Evolutionary conservation across 352 stramenopile genomes (phyloP).

Genomic region (Phytophthora europaea): DNA sequence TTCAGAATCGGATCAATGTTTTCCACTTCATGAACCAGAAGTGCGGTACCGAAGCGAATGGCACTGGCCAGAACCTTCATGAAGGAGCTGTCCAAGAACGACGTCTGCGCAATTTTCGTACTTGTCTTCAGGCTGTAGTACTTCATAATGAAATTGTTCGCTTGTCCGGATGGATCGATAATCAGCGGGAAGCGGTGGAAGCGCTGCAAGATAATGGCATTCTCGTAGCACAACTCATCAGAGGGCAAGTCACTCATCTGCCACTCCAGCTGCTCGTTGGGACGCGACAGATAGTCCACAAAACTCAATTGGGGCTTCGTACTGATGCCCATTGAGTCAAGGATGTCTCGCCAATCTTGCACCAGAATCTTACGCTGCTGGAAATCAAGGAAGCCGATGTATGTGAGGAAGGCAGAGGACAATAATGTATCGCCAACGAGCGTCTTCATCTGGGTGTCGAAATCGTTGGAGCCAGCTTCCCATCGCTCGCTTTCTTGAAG

Average conservation of each 20-base stretch:
- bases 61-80: constrained; percentile 99
- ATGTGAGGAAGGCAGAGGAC: constrained; percentile 98
- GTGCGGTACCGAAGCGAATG: constrained; percentile 99
- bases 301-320: constrained; percentile 89
- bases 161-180: constrained; percentile 98
- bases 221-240: constrained; percentile 99
- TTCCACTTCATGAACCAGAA: constrained; percentile 99
- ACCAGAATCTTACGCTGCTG: constrained; percentile 96
- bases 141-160: constrained; percentile 98
- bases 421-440: constrained; percentile 98
- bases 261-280: constrained; percentile 96
- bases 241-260: constrained; percentile 96
- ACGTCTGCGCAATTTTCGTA: constrained; percentile 98
- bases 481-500: constrained; percentile 99
- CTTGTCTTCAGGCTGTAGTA: constrained; percentile 94
- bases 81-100: constrained; percentile 99
- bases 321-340: constrained; percentile 94
- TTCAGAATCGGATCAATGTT: constrained; percentile 99
- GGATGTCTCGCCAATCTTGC: constrained; percentile 95
- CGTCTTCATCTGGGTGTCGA: constrained; percentile 97
- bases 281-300: constrained; percentile 97
- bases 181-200: constrained; percentile 99
- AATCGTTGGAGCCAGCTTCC: constrained; percentile 97
- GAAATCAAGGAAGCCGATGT: constrained; percentile 99
- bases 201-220: constrained; percentile 98